Evolutionary conservation across 2,329 filamentous ascomycete species (phyloP).

Genomic region (Fusarium goolgardi): DNA sequence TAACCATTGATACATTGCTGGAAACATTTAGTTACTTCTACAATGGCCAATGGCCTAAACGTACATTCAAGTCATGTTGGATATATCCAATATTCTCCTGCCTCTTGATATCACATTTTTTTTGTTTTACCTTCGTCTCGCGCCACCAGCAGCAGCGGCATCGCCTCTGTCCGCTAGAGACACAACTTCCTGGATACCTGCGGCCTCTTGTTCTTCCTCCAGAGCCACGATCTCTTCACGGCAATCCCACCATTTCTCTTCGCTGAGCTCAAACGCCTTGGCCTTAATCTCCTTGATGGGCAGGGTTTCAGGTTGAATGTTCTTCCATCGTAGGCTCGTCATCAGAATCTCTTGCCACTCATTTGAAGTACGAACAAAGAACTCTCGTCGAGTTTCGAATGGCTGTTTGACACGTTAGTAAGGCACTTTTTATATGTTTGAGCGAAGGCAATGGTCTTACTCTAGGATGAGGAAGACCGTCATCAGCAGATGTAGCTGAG

Average conservation of each 20-base stretch:
- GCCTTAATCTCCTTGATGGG: conserved; percentile 92
- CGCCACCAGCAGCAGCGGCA: conserved; percentile 55
- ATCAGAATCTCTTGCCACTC: conserved; percentile 93
- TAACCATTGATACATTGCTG: neutral
- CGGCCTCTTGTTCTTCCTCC: conserved; percentile 96
- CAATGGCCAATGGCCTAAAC: neutral
- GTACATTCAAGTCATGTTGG: neutral
- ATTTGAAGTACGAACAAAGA: conserved; percentile 87
- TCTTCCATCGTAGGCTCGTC: conserved; percentile 76
- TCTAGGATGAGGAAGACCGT: conserved; percentile 78
- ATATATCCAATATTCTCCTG: neutral
- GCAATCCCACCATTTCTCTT: conserved; percentile 99
- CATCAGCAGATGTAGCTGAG: conserved; percentile 68
- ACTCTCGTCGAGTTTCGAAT: conserved; percentile 91
- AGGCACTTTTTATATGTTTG: neutral
- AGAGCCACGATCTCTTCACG: conserved; percentile 90
- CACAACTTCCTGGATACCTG: conserved; percentile 94
- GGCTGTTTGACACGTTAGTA: conserved; percentile 64
- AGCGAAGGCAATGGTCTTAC: conserved; percentile 51
- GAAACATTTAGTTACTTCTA: neutral
- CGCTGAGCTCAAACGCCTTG: conserved; percentile 87
- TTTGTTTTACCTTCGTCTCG: conserved; percentile 48
- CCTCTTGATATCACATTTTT: neutral
- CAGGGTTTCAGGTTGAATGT: conserved; percentile 73
- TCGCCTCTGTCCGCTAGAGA: conserved; percentile 80